A percentile compares a stretch with the other conserved stretches of the same genome.
Evolutionary conservation across 495 filamentous ascomycete genomes (phyloP).

Genomic region (Hypoxylon fragiforme): DNA sequence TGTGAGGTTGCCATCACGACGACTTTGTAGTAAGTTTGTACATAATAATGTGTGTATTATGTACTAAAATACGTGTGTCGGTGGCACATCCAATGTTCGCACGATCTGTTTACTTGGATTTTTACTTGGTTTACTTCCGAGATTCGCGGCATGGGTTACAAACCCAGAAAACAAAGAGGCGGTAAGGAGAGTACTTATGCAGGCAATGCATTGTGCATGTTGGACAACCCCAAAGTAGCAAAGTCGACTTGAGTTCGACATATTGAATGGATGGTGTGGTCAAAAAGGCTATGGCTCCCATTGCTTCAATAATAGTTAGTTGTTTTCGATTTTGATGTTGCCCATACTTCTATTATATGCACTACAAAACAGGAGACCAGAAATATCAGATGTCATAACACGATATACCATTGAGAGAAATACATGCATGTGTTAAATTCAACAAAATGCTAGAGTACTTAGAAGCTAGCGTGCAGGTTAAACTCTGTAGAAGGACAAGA

Average conservation of each 20-base stretch:
- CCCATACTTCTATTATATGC: too few relatives aligned
- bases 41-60: too few relatives aligned
- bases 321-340: background rate
- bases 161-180: constrained; percentile 28
- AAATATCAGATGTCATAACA: background rate
- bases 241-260: constrained; percentile 15
- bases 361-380: too few relatives aligned
- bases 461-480: too few relatives aligned
- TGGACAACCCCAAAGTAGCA: constrained; percentile 21
- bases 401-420: constrained; percentile 20
- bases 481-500: constrained; percentile 9
- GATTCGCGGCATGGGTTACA: constrained; percentile 21
- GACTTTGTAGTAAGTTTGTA: too few relatives aligned
- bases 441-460: too few relatives aligned
- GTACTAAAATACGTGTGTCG: background rate
- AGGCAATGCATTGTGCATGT: constrained; percentile 39
- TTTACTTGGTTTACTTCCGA: constrained; percentile 31
- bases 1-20: constrained; percentile 4
- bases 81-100: constrained; percentile 26
- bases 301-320: too few relatives aligned
- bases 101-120: too few relatives aligned
- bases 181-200: constrained; percentile 36
- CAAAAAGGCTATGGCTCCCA: too few relatives aligned
- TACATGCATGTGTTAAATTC: too few relatives aligned
- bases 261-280: constrained; percentile 1